A percentile compares a stretch with the other conserved stretches of the same genome.
These are phyloP conservation scores for Populus hybrid DNA, from an alignment of 441 rosid species.

Conservation along the genomic window DNA sequence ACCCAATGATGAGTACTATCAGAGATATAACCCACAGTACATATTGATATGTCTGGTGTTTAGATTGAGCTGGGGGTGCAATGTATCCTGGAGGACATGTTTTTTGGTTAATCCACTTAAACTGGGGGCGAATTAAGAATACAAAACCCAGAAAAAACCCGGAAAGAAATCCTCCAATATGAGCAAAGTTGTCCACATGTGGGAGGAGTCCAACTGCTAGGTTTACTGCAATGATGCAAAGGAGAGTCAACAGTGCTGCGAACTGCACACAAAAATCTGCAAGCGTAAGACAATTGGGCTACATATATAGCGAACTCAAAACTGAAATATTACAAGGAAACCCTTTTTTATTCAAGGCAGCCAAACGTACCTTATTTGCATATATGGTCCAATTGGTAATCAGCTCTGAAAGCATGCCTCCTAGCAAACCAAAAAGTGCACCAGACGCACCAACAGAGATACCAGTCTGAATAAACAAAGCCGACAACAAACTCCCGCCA, in stretches of 20 bases:
- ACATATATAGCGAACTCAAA: not conserved
- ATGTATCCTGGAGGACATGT: slow-evolving; percentile 52
- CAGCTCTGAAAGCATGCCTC: slow-evolving; percentile 94
- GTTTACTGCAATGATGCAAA: slow-evolving; percentile 60
- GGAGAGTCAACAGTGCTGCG: slow-evolving; percentile 74
- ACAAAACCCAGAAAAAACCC: slow-evolving; percentile 93
- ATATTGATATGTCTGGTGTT: slow-evolving; percentile 76
- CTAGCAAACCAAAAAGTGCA: slow-evolving; percentile 89
- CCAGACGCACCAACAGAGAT: slow-evolving; percentile 98
- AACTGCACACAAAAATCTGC: slow-evolving; percentile 46
- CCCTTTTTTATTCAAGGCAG: not conserved
- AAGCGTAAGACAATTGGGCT: slow-evolving; percentile 15
- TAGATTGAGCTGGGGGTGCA: slow-evolving; percentile 48
- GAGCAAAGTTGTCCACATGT: slow-evolving; percentile 95
- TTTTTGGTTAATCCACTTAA: slow-evolving; percentile 63
- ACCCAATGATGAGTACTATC: slow-evolving; percentile 56
- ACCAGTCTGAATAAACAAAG: slow-evolving; percentile 60
- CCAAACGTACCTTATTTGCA: slow-evolving; percentile 61
- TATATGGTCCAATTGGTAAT: slow-evolving; percentile 89
- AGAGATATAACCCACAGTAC: slow-evolving; percentile 59
- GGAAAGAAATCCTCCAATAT: slow-evolving; percentile 81
- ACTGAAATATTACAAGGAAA: not conserved
- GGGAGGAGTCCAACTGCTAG: slow-evolving; percentile 86
- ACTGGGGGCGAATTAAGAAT: slow-evolving; percentile 80
- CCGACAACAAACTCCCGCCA: slow-evolving; percentile 85